Percentiles rank a stretch among this genome's conserved stretches.
Conservation (phyloP, 495 filamentous ascomycete genomes). For the Parachaetomium inaequale region DNA sequence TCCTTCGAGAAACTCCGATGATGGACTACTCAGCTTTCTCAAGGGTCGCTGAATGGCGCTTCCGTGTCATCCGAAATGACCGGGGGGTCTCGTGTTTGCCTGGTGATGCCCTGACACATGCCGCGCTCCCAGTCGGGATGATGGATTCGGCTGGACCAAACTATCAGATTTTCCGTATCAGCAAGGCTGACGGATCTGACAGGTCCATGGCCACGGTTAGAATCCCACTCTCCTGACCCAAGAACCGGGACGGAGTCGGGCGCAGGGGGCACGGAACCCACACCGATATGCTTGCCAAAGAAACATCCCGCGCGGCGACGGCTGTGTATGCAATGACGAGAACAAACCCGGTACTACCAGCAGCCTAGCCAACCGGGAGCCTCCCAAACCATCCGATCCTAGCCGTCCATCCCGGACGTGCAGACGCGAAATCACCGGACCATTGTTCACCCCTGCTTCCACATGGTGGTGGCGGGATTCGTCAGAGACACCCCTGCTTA, state of each 20-base stretch:
- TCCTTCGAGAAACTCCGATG: too few relatives aligned
- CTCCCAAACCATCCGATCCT: not conserved
- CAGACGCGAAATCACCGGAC: constrained; percentile 1
- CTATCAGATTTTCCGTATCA: too few relatives aligned
- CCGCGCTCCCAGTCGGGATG: not conserved
- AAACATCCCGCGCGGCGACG: not conserved
- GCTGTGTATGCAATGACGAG: not conserved
- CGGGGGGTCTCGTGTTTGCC: not conserved
- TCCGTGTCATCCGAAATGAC: not conserved
- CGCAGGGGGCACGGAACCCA: not conserved
- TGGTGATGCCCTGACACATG: not conserved
- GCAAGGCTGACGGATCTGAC: not conserved
- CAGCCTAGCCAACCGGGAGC: constrained; percentile 5
- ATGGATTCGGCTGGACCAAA: not conserved
- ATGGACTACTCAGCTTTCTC: too few relatives aligned
- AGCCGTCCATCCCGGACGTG: not conserved
- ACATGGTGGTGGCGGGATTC: not conserved
- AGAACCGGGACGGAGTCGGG: not conserved
- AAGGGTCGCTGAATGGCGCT: not conserved
- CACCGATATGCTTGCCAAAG: not conserved
- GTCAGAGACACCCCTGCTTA: not conserved
- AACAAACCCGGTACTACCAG: not conserved
- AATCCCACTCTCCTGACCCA: not conserved
- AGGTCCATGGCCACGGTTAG: not conserved
- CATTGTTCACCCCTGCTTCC: not conserved